Base-by-base conservation (phyloP, 805 yeast genomes). In the Starmerella scarabaei region DNA sequence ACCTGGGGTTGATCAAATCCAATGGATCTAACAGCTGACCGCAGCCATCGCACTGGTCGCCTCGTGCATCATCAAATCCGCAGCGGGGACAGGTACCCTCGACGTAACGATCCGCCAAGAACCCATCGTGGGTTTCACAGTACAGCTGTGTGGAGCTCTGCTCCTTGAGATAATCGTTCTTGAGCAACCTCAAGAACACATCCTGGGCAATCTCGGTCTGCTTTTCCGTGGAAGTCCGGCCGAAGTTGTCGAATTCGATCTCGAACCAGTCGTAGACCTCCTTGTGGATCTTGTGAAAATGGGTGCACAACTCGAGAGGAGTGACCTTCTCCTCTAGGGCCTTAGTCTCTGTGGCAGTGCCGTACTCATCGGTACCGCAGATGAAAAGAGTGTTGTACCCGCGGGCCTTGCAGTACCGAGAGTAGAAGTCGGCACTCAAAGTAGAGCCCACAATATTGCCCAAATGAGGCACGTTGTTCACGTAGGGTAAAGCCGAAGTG, bases 351-450 rank as follows among this genome's bases (percentile, higher is more conserved):
- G 98, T 91, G 35, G 99, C 99, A 42, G 99, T 91, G 59, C 99
- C 99, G 59, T 91, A 91, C 65, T 91, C 99, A 60, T 91, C 99
- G 29, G 98, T 91, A 65, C 99, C 99, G 63, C 98, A 85, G 42
- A 91, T 64, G 56, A 67, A 91, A 49, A 91, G 65, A 17, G 94
- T 69, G 60, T 86, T 91, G 65, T 79, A 78, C 61, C 84, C 81
- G 67, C 95, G 76, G 53, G 79, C 77, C 62, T 85, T 86, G 59
- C 81, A 74, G 62, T 82, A 91, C 57, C 97, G 76, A 41, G 96
- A 71, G 62, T 73, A 91, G 47, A 88, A 82, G 65, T 91, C 99
- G 26, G 98, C 98, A 43, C 85, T 74, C 49, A 91, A 70, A 29
- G 88, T 96, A 24, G 94, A 80, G 5, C 99, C 99, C 41, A 91